Evolutionary conservation across 2,329 filamentous ascomycete species (phyloP), one percentile per base, ranked within the genome.

Genomic region (Amylocarpus encephaloides): DNA sequence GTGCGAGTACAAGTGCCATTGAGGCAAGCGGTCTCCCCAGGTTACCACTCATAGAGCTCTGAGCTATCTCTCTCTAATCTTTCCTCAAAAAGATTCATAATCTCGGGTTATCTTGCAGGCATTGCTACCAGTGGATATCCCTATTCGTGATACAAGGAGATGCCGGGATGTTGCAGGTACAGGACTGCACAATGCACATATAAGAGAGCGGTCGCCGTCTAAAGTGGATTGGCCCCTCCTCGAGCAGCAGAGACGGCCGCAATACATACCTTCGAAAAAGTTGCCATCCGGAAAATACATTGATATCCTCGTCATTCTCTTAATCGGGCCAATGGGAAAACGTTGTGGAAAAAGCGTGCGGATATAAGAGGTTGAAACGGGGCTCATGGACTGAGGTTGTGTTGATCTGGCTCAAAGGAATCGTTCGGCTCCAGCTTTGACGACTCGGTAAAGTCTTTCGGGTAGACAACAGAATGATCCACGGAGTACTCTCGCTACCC

Each of bases 31-130:
- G 22, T 7, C 22, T 33, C 42, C 44, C 36, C 7, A 34, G 34
- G 33, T 39, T 51, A 47, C 55, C 48, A 56, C 51, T 59, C 46
- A 55, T 22, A 40, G 39, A 53, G 49, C 57, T 48, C 47, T 36
- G 42, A 46, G 57, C 50, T 57, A 58, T 59, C 57, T 57, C 57
- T 57, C 56, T 58, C 52, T 47, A 52, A 49, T 53, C 52, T 56
- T 45, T 51, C 32, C 35, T 36, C 16, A 42, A 39, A 46, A 47
- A 35, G 16, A 35, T 34, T 50, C 29, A 51, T 44, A 51, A 52
- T 48, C 36, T 44, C 47, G 51, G 49, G 38, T 34, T 29, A 26
- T 36, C 22, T 30, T 48, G 52, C 43, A 47, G 51, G 45, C 35
- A 49, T 46, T 16, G 30, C 19, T 34, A 33, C 32, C 12, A 29